Percentiles rank a stretch among this genome's conserved stretches.
phyloP scores from a whole-genome alignment of 164 flowering plant genomes.

The Macadamia integrifolia region DNA sequence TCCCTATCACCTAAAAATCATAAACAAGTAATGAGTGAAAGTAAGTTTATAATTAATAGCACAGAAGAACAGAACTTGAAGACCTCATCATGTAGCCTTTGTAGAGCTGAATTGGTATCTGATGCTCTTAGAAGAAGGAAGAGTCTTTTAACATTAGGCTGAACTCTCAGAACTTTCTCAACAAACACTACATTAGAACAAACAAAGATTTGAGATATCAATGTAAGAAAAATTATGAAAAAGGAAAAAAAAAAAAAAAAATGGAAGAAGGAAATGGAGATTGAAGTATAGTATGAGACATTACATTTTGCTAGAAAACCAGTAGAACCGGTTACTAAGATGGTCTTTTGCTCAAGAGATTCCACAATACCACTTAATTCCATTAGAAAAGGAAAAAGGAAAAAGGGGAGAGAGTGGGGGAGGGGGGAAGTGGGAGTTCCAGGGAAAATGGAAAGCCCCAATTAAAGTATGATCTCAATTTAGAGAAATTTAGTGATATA shows the following conservation, averaged over 20 bases:
- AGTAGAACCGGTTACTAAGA: constrained; percentile 66
- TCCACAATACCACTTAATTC: constrained; percentile 42
- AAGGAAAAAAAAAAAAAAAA: background rate
- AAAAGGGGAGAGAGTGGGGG: too few species aligned
- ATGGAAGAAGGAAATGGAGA: background rate
- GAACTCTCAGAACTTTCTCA: constrained; percentile 58
- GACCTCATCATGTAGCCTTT: constrained; percentile 55
- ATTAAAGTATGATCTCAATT: too few species aligned
- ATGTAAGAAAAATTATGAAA: too few species aligned
- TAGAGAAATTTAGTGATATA: too few species aligned
- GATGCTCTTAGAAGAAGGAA: constrained; percentile 54
- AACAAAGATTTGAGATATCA: background rate
- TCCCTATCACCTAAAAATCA: constrained; percentile 38
- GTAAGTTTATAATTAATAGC: too few species aligned
- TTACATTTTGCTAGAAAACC: constrained; percentile 73
- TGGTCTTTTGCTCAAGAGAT: constrained; percentile 48
- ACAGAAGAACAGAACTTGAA: background rate
- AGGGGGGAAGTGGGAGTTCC: too few species aligned
- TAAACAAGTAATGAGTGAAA: background rate
- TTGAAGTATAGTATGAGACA: constrained; percentile 6
- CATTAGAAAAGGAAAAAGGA: constrained; percentile 16
- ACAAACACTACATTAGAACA: constrained; percentile 37
- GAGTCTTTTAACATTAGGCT: constrained; percentile 54
- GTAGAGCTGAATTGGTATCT: constrained; percentile 33
- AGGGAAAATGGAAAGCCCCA: too few species aligned